Evolutionary conservation across 2,329 filamentous ascomycete species (phyloP).

Genomic region (Alternaria atra): DNA sequence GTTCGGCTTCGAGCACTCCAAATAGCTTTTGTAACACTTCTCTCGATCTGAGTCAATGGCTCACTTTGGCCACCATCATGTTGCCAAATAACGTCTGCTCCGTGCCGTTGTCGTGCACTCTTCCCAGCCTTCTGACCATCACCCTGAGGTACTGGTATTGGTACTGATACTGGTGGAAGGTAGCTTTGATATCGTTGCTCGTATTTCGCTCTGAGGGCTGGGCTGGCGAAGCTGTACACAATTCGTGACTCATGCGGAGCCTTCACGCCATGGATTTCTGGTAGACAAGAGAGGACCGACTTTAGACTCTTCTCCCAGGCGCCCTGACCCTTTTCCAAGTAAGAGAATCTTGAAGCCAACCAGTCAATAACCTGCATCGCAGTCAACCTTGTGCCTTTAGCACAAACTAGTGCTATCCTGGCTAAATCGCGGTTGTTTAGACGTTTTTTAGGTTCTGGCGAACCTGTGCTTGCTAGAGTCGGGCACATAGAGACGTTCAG

Average conservation of each 20-base stretch:
- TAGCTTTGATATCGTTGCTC: slow-evolving; percentile 9
- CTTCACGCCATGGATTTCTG: slow-evolving; percentile 20
- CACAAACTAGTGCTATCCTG: slow-evolving; percentile 25
- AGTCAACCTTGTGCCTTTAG: slow-evolving; percentile 18
- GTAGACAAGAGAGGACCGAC: slow-evolving; percentile 17
- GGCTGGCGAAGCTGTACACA: slow-evolving; percentile 9
- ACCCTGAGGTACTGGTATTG: neutral
- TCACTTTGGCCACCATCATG: neutral
- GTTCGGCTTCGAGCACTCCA: neutral
- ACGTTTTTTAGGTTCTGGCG: neutral
- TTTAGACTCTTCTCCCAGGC: slow-evolving; percentile 26
- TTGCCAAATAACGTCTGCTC: neutral
- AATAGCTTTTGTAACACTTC: neutral
- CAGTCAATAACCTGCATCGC: slow-evolving; percentile 18
- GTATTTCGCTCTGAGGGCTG: slow-evolving; percentile 6
- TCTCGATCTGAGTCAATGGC: neutral
- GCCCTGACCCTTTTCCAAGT: slow-evolving; percentile 15
- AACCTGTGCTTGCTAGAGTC: neutral
- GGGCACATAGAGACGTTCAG: neutral
- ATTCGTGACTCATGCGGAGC: slow-evolving; percentile 1
- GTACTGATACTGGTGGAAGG: neutral
- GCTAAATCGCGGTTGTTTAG: slow-evolving; percentile 17
- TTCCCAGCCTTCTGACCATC: neutral
- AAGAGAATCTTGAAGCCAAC: slow-evolving; percentile 20
- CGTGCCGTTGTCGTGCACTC: neutral